Percentiles rank a stretch among this genome's conserved stretches.
Conservation (phyloP, 2,329 filamentous ascomycete genomes). For the Penicillium griseofulvum region DNA sequence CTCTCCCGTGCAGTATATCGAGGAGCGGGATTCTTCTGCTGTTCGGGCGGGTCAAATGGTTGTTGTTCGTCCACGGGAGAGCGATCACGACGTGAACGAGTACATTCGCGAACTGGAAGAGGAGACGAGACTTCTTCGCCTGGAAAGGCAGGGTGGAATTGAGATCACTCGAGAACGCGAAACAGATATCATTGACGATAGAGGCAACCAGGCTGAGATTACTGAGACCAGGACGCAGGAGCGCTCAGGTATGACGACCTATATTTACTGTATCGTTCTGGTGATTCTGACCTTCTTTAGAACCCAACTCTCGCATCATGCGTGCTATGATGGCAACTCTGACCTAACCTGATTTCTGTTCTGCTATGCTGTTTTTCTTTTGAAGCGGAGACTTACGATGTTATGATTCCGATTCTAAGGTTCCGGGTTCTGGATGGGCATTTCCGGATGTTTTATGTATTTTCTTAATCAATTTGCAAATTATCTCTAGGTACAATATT, state of each 20-base stretch:
- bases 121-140: slow-evolving; percentile 58
- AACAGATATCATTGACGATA: slow-evolving; percentile 35
- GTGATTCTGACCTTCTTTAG: slow-evolving; percentile 44
- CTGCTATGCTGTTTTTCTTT: slow-evolving; percentile 6
- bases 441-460: background rate
- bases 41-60: slow-evolving; percentile 50
- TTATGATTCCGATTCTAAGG: background rate
- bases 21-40: slow-evolving; percentile 38
- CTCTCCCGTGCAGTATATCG: slow-evolving; percentile 37
- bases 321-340: slow-evolving; percentile 70
- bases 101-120: slow-evolving; percentile 71
- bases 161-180: slow-evolving; percentile 30
- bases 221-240: slow-evolving; percentile 70
- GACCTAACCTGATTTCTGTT: slow-evolving; percentile 49
- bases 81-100: slow-evolving; percentile 65
- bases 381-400: slow-evolving; percentile 1
- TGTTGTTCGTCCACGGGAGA: slow-evolving; percentile 48
- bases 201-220: slow-evolving; percentile 51
- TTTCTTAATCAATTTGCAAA: background rate
- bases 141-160: slow-evolving; percentile 50
- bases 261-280: background rate
- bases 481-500: background rate
- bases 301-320: slow-evolving; percentile 62
- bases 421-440: background rate
- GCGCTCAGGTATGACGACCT: slow-evolving; percentile 72